Evolutionary conservation across 1,284 basidiomycete species (phyloP), one percentile per base, ranked within the genome.

Genomic region (Boletus sp.): DNA sequence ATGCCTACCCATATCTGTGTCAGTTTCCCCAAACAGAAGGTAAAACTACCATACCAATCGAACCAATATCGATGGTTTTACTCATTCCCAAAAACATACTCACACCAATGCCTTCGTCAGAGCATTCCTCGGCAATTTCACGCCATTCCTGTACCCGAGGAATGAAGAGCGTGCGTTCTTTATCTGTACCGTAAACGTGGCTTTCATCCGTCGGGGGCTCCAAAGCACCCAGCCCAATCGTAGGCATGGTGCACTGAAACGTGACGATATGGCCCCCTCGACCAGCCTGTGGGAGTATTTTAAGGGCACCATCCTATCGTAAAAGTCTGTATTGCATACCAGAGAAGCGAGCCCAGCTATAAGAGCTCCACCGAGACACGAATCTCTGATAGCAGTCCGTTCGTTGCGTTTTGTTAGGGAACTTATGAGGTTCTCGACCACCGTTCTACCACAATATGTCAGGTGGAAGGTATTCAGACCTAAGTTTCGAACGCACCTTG

Each of bases 51-150:
- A 43, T 55, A 85, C 91, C 88, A 49, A 99, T 82, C 1, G 89
- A 91, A 1, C 88, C 95, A 1, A 97, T 73, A 67, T 99, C 95
- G 56, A 93, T 86, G 58, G 84, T 88, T 64, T 83, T 82, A 51
- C 73, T 81, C 44, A 91, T 91, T 49, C 91, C 91, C 30, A 97
- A 74, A 69, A 96, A 95, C 66, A 93, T 74, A 63, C 86, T 94
- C 52, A 97, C 83, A 1, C 93, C 95, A 32, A 99, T 80, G 14
- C 96, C 96, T 44, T 88, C 82, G 53, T 93, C 86, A 4, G 87
- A 88, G 56, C 91, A 89, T 64, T 95, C 90, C 58, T 94, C 91
- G 2, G 84, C 94, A 1, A 92, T 77, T 8, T 84, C 80, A 32
- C 80, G 77, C 88, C 95, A 99, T 40, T 80, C 78, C 4, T 80